Base-by-base conservation (phyloP, 108 stramenopile species). In the Craspedostauros australis region DNA sequence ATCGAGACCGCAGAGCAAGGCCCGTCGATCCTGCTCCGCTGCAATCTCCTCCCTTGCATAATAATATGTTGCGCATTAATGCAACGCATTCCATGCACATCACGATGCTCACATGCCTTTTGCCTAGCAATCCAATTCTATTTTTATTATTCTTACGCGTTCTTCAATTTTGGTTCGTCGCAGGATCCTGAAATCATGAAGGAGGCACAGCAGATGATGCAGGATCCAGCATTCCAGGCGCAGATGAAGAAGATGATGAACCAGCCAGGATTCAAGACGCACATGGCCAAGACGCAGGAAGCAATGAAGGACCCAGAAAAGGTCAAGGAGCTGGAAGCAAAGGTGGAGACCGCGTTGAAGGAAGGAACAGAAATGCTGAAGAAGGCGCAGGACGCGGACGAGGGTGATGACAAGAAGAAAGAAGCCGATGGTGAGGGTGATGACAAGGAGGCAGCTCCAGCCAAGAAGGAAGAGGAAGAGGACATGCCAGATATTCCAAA, bases 161-260 rank as follows among this genome's bases (percentile, higher is more conserved):
- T 39, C 22, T 16, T 36, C 18, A 20, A 20, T 23, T 14, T 42
- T 16, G 12, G 29, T 54, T 15, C 19, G 30, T 7, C 22, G 39
- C 28, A 89, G 88, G 88, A 91, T 86, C 88, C 88, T 50, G 88
- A 86, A 70, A 84, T 88, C 65, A 84, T 91, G 84, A 48, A 75
- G 12, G 88, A 85, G 53, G 84, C 84, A 19, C 81, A 82, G 63
- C 77, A 82, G 53, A 82, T 91, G 88, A 89, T 89, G 88, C 59
- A 80, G 21, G 78, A 83, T 44, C 84, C 85, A n/a, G 72, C 62
- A 23, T 86, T 86, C 43, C 82, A 91, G 46, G 78, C 66, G 41
- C 77, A 84, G 41, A 91, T 91, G 88, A 82, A 82, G 54, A 80
- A 82, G 53, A 62, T 84, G 42, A 84, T 76, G 39, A 70, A 80